Evolutionary conservation across 2,329 filamentous ascomycete species (phyloP).

Genomic region (Xylaria digitata): DNA sequence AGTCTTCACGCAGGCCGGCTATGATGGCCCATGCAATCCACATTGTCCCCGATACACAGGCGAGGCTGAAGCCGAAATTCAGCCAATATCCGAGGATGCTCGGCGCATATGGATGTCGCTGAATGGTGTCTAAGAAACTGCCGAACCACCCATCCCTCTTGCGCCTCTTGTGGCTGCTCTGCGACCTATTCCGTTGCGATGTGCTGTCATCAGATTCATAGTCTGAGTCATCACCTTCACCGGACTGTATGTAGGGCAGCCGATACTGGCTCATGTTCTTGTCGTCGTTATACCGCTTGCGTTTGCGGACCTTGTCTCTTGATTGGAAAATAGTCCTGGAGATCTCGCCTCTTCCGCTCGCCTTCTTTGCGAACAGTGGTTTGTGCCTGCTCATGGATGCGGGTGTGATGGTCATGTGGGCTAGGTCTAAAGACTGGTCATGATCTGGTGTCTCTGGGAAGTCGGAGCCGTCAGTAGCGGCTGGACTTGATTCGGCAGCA

Average conservation of each 20-base stretch:
- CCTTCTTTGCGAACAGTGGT: constrained; percentile 53
- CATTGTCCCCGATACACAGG: constrained; percentile 51
- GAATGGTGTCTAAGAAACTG: constrained; percentile 62
- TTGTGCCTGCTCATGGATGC: constrained; percentile 60
- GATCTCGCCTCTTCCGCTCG: constrained; percentile 74
- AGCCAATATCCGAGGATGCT: constrained; percentile 70
- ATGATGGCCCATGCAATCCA: constrained; percentile 78
- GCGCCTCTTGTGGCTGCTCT: constrained; percentile 42
- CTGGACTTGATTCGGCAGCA: constrained; percentile 70
- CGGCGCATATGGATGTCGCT: constrained; percentile 68
- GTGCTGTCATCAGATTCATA: constrained; percentile 63
- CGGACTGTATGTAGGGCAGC: constrained; percentile 57
- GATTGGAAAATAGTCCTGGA: constrained; percentile 54
- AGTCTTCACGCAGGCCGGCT: constrained; percentile 77
- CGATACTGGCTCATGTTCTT: constrained; percentile 62
- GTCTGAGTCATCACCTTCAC: constrained; percentile 59
- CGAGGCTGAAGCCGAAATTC: constrained; percentile 71
- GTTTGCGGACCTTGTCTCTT: constrained; percentile 63
- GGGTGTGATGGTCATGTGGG: constrained; percentile 61
- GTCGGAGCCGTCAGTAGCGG: constrained; percentile 67
- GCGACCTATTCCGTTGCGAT: constrained; percentile 42
- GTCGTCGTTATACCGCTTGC: constrained; percentile 64
- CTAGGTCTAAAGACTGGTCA: constrained; percentile 57
- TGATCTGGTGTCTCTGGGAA: constrained; percentile 64
- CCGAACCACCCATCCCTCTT: constrained; percentile 55